These are phyloP conservation scores for Arbutus unedo DNA, from an alignment of 148 eudicot species.

Conservation along the genomic window DNA sequence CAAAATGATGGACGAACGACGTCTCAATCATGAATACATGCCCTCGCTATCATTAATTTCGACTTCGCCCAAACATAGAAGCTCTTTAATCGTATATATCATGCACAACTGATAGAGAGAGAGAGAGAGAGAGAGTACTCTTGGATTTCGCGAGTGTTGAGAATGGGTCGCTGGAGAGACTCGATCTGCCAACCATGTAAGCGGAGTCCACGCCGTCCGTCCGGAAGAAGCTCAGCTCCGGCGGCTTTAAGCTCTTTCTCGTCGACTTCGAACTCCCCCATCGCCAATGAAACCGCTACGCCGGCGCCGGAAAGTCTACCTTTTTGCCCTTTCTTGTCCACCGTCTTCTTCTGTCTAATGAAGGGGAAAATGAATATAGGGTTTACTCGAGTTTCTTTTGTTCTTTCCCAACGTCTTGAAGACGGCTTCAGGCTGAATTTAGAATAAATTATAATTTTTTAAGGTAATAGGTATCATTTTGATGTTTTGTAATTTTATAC, in stretches of 20 bases:
- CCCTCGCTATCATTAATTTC: background rate
- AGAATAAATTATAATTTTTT: no score
- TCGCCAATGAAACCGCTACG: slow-evolving; percentile 1
- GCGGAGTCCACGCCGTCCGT: slow-evolving; percentile 65
- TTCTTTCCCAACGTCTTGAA: no score
- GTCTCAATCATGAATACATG: background rate
- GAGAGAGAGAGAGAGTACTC: slow-evolving; percentile 35
- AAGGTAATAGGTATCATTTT: no score
- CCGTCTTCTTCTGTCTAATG: no score
- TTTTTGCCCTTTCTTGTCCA: background rate
- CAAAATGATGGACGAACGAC: no score
- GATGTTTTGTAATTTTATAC: no score
- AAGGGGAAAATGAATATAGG: background rate
- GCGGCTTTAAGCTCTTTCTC: slow-evolving; percentile 58
- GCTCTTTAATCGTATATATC: background rate
- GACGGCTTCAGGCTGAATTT: no score
- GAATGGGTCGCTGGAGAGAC: slow-evolving; percentile 59
- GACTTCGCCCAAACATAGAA: background rate
- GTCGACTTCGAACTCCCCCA: slow-evolving; percentile 62
- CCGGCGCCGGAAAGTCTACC: background rate
- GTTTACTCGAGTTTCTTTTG: background rate
- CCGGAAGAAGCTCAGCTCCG: slow-evolving; percentile 62
- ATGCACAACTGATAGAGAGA: slow-evolving; percentile 4
- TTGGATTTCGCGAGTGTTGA: slow-evolving; percentile 51
- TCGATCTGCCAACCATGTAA: slow-evolving; percentile 91